Conservation (phyloP, 495 filamentous ascomycete genomes). For the Trichoderma reesei region DNA sequence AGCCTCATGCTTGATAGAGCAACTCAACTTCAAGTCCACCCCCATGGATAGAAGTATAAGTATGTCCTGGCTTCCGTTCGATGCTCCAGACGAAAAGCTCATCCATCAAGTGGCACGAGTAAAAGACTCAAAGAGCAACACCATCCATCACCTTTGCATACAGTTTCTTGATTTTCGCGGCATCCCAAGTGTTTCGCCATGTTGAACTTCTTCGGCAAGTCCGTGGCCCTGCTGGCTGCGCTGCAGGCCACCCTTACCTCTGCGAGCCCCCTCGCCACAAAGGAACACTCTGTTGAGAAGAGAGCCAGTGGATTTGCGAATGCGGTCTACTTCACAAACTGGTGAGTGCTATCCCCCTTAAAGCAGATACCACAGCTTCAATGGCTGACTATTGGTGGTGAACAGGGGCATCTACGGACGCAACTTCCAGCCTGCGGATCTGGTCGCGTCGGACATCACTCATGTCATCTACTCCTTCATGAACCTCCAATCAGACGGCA, state of each 20-base stretch:
- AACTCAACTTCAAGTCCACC: no score
- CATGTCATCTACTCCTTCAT: slow-evolving; percentile 88
- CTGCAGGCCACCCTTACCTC: slow-evolving; percentile 20
- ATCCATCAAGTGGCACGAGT: not conserved
- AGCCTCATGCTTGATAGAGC: not conserved
- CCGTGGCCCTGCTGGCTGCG: slow-evolving; percentile 4
- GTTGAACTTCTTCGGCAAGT: not conserved
- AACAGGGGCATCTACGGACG: slow-evolving; percentile 76
- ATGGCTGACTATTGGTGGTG: slow-evolving; percentile 6
- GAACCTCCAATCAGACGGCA: slow-evolving; percentile 69
- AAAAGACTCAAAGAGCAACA: not conserved
- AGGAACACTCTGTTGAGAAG: not conserved
- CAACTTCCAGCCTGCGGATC: slow-evolving; percentile 67
- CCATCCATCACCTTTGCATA: not conserved
- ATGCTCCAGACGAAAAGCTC: not conserved
- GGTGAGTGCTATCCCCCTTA: slow-evolving; percentile 23
- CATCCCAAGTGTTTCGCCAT: not conserved
- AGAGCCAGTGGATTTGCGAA: slow-evolving; percentile 28
- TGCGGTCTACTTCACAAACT: slow-evolving; percentile 40
- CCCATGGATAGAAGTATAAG: not conserved
- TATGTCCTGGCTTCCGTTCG: not conserved
- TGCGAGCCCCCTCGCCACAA: slow-evolving; percentile 16
- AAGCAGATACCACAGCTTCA: not conserved
- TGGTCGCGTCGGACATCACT: slow-evolving; percentile 72
- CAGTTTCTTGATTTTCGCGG: not conserved